These are phyloP conservation scores for Zygnema circumcarinatum DNA, from an alignment of 139 green algal genomes.

Conservation along the genomic window DNA sequence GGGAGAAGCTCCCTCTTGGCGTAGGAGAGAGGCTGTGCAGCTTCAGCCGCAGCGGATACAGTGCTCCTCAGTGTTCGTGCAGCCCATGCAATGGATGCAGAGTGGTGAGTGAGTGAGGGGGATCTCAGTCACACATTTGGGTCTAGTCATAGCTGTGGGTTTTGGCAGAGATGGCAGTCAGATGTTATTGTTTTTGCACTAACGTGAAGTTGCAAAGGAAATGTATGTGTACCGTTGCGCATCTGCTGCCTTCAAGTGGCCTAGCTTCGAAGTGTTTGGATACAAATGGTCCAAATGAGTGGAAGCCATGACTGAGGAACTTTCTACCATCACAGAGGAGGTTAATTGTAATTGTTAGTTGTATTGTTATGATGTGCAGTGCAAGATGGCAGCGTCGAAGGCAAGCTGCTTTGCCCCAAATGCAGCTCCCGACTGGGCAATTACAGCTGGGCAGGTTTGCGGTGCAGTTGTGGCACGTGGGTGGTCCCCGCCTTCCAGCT, in stretches of 20 bases:
- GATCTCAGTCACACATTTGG: not conserved
- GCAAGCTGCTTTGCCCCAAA: conserved; percentile 43
- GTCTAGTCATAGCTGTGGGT: not conserved
- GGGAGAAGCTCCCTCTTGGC: not conserved
- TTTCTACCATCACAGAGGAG: not conserved
- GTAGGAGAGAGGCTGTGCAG: not conserved
- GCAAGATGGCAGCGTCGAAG: conserved; percentile 30
- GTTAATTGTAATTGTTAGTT: not conserved
- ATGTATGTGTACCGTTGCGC: not conserved
- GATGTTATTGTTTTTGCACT: too few species aligned
- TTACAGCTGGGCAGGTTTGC: conserved; percentile 39
- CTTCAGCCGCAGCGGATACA: not conserved
- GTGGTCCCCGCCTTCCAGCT: conserved; percentile 48
- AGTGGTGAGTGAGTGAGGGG: conserved; percentile 19
- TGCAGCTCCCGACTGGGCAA: conserved; percentile 25
- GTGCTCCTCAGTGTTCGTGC: conserved; percentile 46
- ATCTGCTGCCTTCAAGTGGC: not conserved
- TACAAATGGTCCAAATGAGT: not conserved
- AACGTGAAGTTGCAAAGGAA: not conserved
- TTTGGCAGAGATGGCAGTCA: too few species aligned
- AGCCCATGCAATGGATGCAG: conserved; percentile 54
- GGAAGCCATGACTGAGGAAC: not conserved
- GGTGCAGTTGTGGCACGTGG: conserved; percentile 49
- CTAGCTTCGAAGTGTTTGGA: not conserved
- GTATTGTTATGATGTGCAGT: conserved; percentile 1